A percentile compares a stretch with the other conserved stretches of the same genome.
Conservation (phyloP, 768 basidiomycete genomes). For the Russula foetens region DNA sequence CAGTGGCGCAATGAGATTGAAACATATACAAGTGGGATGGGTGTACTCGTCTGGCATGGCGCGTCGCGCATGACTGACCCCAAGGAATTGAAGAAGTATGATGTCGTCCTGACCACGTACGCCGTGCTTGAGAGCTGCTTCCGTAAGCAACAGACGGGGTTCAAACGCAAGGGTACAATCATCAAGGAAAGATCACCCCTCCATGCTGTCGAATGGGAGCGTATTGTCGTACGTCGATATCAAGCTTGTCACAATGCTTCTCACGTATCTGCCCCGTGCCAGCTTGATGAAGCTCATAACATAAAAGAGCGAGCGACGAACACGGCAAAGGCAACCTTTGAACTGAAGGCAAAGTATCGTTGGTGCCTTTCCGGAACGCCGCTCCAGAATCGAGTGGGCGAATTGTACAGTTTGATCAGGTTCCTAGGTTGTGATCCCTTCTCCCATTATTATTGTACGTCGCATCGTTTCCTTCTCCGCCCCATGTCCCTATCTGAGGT, state of each 20-base stretch:
- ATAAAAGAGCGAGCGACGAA: conserved; percentile 95
- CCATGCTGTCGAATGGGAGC: conserved; percentile 79
- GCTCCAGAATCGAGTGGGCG: conserved; percentile 96
- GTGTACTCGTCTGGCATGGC: conserved; percentile 93
- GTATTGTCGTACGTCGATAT: conserved; percentile 66
- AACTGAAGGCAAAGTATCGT: conserved; percentile 65
- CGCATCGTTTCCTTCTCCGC: background rate
- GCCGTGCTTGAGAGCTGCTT: conserved; percentile 87
- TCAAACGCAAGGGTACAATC: conserved; percentile 75
- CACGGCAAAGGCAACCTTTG: conserved; percentile 95
- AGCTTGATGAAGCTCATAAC: conserved; percentile 96
- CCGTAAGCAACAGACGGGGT: conserved; percentile 88
- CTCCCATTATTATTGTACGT: conserved; percentile 83
- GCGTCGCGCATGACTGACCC: conserved; percentile 56
- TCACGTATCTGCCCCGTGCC: background rate
- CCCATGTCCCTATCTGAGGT: background rate
- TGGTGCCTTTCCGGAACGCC: conserved; percentile 99
- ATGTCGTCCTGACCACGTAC: conserved; percentile 85
- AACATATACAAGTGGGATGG: conserved; percentile 74
- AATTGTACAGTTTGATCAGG: conserved; percentile 88
- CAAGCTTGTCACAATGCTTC: conserved; percentile 23
- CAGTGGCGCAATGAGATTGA: conserved; percentile 95
- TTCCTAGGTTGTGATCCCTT: conserved; percentile 93
- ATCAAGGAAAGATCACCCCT: conserved; percentile 84
- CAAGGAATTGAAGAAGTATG: conserved; percentile 69